Conservation (phyloP, 140 eudicot species). For the Cichorium intybus region DNA sequence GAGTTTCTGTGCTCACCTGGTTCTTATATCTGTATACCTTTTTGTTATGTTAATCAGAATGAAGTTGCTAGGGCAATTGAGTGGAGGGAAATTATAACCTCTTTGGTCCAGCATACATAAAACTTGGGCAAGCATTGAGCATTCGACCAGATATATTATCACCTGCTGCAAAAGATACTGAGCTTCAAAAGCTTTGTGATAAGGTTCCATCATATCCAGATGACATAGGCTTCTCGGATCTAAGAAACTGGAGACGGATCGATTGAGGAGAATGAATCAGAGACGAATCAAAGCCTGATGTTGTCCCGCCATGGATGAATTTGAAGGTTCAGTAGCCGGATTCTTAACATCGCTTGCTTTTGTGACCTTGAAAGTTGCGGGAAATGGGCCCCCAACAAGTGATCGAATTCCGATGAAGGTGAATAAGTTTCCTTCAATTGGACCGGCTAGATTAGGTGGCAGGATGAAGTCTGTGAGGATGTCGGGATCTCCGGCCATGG, state of each 20-base stretch:
- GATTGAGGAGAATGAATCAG: constrained; percentile 10
- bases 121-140: constrained; percentile 99
- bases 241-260: constrained; percentile 17
- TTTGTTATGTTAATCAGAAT: constrained; percentile 47
- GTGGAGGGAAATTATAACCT: constrained; percentile 92
- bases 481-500: too few relatives aligned
- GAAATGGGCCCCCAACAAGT: too few relatives aligned
- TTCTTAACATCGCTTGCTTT: too few relatives aligned
- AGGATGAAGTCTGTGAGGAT: too few relatives aligned
- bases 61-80: constrained; percentile 97
- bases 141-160: constrained; percentile 96
- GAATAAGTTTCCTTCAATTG: too few relatives aligned
- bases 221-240: constrained; percentile 51
- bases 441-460: too few relatives aligned
- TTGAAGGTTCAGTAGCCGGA: constrained; percentile 27
- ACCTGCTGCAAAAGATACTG: constrained; percentile 93
- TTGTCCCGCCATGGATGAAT: constrained; percentile 27
- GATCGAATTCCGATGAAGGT: too few relatives aligned
- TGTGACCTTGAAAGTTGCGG: too few relatives aligned
- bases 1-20: neutral
- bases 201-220: constrained; percentile 99
- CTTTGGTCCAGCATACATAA: constrained; percentile 98
- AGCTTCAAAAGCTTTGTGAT: constrained; percentile 98
- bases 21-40: constrained; percentile 4
- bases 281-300: constrained; percentile 8